These are phyloP conservation scores for Geotrichum histeridarum DNA, from an alignment of 1,139 yeast genomes.

Conservation along the genomic window DNA sequence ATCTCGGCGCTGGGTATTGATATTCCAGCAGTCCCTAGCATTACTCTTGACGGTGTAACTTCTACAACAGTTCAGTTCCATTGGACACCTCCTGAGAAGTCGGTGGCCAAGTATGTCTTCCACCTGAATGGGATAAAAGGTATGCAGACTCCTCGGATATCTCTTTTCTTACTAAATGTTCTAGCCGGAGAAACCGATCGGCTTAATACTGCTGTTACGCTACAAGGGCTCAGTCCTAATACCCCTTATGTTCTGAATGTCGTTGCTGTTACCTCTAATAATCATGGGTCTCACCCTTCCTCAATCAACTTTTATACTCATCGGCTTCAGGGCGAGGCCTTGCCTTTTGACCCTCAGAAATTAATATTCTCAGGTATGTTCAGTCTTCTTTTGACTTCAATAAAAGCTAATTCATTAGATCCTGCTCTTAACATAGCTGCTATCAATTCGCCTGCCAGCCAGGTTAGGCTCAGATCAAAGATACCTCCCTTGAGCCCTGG, in stretches of 20 bases:
- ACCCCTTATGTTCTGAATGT: conserved; percentile 52
- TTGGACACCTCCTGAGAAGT: conserved; percentile 46
- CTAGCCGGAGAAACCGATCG: conserved; percentile 38
- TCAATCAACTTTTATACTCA: conserved; percentile 29
- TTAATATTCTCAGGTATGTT: conserved; percentile 6
- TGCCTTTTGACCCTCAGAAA: conserved; percentile 1
- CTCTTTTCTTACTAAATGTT: background rate
- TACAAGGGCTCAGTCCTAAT: conserved; percentile 45
- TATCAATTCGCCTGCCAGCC: background rate
- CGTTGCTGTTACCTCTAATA: conserved; percentile 44
- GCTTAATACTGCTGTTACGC: conserved; percentile 34
- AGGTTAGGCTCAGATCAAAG: conserved; percentile 6
- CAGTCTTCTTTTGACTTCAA: background rate
- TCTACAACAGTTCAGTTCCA: conserved; percentile 48
- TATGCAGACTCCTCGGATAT: conserved; percentile 11
- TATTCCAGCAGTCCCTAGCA: conserved; percentile 53
- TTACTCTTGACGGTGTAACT: conserved; percentile 53
- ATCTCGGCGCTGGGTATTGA: conserved; percentile 49
- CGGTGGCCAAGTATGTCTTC: conserved; percentile 41
- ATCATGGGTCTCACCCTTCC: conserved; percentile 32
- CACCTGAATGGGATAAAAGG: conserved; percentile 47
- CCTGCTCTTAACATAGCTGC: conserved; percentile 4
- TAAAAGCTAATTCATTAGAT: conserved; percentile 1
- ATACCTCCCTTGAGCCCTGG: conserved; percentile 1
- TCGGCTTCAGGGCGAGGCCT: conserved; percentile 21